Evolutionary conservation across 306 rosid species (phyloP).

Genomic region (Parietaria judaica): DNA sequence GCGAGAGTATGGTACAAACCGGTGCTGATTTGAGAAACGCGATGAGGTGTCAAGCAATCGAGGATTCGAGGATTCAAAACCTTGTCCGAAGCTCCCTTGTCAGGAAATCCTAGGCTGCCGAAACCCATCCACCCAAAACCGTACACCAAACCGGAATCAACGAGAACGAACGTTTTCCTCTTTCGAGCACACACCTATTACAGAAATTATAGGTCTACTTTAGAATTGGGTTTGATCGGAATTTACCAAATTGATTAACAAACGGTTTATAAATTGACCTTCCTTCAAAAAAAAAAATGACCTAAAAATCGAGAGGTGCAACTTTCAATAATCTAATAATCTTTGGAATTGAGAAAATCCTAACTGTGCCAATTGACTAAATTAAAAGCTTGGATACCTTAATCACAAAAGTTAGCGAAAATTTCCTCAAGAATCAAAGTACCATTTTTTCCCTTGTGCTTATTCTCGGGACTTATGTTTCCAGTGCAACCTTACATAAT

Average conservation of each 20-base stretch:
- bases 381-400: no score
- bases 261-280: no score
- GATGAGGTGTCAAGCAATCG: slow-evolving; percentile 56
- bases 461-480: not conserved
- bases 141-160: slow-evolving; percentile 63
- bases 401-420: no score
- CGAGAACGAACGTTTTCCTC: slow-evolving; percentile 78
- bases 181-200: slow-evolving; percentile 82
- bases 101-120: slow-evolving; percentile 90
- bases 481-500: not conserved
- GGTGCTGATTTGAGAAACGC: slow-evolving; percentile 81
- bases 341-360: no score
- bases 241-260: no score
- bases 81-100: slow-evolving; percentile 61
- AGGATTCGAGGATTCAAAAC: slow-evolving; percentile 59
- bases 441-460: no score
- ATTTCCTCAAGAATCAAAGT: no score
- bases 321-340: no score
- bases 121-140: slow-evolving; percentile 91
- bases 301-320: not conserved
- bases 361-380: no score
- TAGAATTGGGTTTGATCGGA: no score
- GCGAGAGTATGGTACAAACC: slow-evolving; percentile 74
- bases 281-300: no score
- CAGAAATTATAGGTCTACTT: slow-evolving; percentile 7